Base-by-base conservation (phyloP, 768 basidiomycete species). In the Tylopilus sp. region DNA sequence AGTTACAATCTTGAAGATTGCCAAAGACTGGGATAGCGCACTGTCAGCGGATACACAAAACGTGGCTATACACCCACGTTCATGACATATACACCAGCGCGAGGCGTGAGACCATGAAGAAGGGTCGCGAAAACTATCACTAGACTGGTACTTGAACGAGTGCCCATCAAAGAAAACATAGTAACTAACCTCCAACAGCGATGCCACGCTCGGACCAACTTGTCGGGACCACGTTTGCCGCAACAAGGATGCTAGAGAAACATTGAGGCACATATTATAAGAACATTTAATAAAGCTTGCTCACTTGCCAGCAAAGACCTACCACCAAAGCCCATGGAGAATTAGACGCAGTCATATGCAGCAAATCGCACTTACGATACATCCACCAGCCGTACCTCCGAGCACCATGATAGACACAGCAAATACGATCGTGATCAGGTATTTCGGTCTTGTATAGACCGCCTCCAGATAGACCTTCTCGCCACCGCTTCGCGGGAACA, bases 381-480 rank as follows among this genome's bases (percentile, higher is more conserved):
- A 81, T 2, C 76, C 77, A 16, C 71, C 58, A 8, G 74, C 67
- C 7, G 71, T 71, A 53, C 77, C 77, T 1, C 69, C 67, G 12
- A 77, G 68, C 45, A 82, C 33, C 28, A 82, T 78, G 0, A 78
- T 76, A 42, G 77, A 78, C 31, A 66, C 60, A 2, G 80, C 76
- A 50, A 81, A 82, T 9, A 81, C 61, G 6, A 76, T 67, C 0
- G 81, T 82, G 2, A 73, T 75, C 2, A 82, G 67, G 46, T 74
- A 76, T 51, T 67, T 73, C 5, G 81, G 81, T 37, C 63, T 72
- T 45, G 62, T 69, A 62, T 82, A 84, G 1, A 80, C 71, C 0
- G 77, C 80, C 59, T 84, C 83, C 21, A 83, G 67, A 55, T 84
- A 84, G 3, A 84, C 82, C 62, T 85, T 84, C 16, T 84, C 83